Percentiles rank a stretch among this genome's conserved stretches.
Conservation (phyloP, 148 eudicot genomes). For the Pharnaceum exiguum region DNA sequence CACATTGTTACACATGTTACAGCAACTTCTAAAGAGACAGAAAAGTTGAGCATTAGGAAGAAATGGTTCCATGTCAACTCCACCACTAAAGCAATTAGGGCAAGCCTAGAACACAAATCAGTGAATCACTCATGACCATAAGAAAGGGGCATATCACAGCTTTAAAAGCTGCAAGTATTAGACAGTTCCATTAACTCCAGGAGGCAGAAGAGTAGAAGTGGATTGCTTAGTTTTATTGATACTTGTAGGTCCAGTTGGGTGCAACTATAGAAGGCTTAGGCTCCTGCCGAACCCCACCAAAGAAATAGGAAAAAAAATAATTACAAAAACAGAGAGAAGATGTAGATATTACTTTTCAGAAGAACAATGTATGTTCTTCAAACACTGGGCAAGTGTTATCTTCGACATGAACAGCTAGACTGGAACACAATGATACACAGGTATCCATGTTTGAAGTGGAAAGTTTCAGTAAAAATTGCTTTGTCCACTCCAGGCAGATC, state of each 20-base stretch:
- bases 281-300: neutral
- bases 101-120: too few relatives aligned
- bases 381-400: neutral
- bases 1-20: too few relatives aligned
- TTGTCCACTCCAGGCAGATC: neutral
- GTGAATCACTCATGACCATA: too few relatives aligned
- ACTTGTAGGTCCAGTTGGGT: constrained; percentile 16
- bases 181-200: neutral
- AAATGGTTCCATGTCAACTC: too few relatives aligned
- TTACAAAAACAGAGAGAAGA: neutral
- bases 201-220: constrained; percentile 5
- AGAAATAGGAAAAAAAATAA: neutral
- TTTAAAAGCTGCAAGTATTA: neutral
- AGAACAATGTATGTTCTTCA: neutral
- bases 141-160: neutral
- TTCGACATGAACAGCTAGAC: neutral
- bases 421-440: neutral
- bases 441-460: neutral
- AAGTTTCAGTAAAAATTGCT: neutral
- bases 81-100: too few relatives aligned
- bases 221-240: constrained; percentile 6
- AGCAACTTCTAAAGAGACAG: too few relatives aligned
- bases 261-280: neutral
- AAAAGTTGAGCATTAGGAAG: too few relatives aligned
- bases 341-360: neutral